These are phyloP conservation scores for Naganishia kalamii DNA, from an alignment of 768 basidiomycete genomes.

Conservation along the genomic window DNA sequence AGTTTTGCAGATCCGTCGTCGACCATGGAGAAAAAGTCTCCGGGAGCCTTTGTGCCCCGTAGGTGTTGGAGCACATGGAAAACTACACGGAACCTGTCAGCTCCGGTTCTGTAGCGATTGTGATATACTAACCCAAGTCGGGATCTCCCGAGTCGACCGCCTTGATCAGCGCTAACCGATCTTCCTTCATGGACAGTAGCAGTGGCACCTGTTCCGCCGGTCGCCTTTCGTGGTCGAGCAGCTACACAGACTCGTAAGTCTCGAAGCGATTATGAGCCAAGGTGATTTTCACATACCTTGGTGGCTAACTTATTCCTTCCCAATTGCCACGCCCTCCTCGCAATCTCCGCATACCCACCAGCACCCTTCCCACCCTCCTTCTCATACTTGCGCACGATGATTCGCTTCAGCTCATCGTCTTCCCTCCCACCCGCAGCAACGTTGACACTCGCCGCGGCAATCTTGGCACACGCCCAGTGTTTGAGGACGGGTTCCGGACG, in stretches of 20 bases:
- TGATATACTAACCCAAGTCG: slow-evolving; percentile 53
- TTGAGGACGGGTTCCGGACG: slow-evolving; percentile 80
- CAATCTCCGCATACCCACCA: slow-evolving; percentile 92
- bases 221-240: slow-evolving; percentile 82
- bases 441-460: slow-evolving; percentile 61
- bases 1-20: slow-evolving; percentile 78
- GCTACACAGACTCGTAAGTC: too few species aligned
- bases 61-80: slow-evolving; percentile 88
- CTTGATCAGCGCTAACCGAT: slow-evolving; percentile 74
- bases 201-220: slow-evolving; percentile 90
- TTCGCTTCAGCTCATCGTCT: slow-evolving; percentile 70
- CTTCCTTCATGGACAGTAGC: slow-evolving; percentile 90
- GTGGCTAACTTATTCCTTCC: slow-evolving; percentile 75
- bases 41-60: slow-evolving; percentile 71
- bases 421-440: slow-evolving; percentile 47
- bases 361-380: slow-evolving; percentile 61
- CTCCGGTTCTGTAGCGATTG: slow-evolving; percentile 46
- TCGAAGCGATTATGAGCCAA: too few species aligned
- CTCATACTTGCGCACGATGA: slow-evolving; percentile 86
- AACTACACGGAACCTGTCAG: slow-evolving; percentile 52
- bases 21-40: slow-evolving; percentile 87
- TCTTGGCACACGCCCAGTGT: slow-evolving; percentile 95
- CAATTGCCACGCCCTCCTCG: slow-evolving; percentile 84
- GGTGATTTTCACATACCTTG: slow-evolving; percentile 66
- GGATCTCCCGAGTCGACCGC: slow-evolving; percentile 93